A percentile compares a stretch with the other conserved stretches of the same genome.
These are phyloP conservation scores for Alternaria tenuissima DNA, from an alignment of 2,329 filamentous ascomycete species.

Conservation along the genomic window DNA sequence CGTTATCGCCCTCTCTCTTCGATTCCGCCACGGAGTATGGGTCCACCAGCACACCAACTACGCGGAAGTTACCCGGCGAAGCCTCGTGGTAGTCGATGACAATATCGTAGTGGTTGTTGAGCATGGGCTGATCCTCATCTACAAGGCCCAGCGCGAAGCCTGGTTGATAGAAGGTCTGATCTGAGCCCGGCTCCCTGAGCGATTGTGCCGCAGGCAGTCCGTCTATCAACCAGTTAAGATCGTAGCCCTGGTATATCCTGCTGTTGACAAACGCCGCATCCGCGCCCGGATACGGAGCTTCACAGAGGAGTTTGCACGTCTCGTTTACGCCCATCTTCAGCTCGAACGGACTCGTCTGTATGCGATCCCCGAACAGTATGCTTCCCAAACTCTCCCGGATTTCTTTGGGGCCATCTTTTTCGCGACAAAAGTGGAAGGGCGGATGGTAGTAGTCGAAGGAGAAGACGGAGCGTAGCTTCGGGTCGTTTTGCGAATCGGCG, in stretches of 20 bases:
- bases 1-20: conserved; percentile 59
- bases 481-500: conserved; percentile 77
- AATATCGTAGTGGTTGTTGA: conserved; percentile 98
- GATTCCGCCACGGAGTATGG: conserved; percentile 75
- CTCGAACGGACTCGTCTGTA: conserved; percentile 95
- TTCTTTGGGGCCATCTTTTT: conserved; percentile 76
- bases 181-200: conserved; percentile 77
- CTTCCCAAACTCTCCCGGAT: conserved; percentile 91
- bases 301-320: conserved; percentile 83
- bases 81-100: conserved; percentile 90
- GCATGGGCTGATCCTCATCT: conserved; percentile 63
- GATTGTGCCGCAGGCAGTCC: conserved; percentile 89
- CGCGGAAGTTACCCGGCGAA: conserved; percentile 74
- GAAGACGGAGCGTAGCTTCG: conserved; percentile 87
- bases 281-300: conserved; percentile 69
- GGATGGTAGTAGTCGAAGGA: conserved; percentile 96
- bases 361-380: conserved; percentile 96
- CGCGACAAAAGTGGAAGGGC: conserved; percentile 86
- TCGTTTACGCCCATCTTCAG: conserved; percentile 87
- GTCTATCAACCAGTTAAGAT: conserved; percentile 95
- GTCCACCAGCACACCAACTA: conserved; percentile 90
- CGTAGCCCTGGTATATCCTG: conserved; percentile 85
- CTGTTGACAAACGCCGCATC: conserved; percentile 82
- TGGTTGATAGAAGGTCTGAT: conserved; percentile 85
- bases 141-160: conserved; percentile 81